Base-by-base conservation (phyloP, 257 asterid species). In the Plantago elongata region DNA sequence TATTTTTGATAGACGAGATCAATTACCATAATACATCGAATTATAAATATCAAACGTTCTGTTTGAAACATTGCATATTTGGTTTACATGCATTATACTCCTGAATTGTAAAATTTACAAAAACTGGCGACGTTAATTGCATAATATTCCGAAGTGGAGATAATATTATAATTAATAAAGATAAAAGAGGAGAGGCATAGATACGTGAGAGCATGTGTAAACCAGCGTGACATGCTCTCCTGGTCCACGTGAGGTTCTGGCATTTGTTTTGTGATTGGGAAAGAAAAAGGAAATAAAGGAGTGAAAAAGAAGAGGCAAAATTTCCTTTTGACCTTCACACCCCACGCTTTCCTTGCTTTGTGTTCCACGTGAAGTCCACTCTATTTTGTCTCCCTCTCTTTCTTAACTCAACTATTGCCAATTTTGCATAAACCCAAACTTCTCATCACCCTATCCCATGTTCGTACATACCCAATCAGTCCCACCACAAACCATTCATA, bases 311-410 rank as follows among this genome's bases (percentile, higher is more conserved):
- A 37, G 22, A 12, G 40, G 51, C 49, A 60, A 44, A 43, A 14
- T 58, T 67, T 57, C 47, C 34, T 34, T 56, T 56, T 49, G 10
- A 40, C 69, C 66, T 61, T 69, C 56, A 66, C 63, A 50, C 58
- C 50, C 57, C 68, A 73, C 62, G 74, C 68, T 62, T 62, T 54
- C 59, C 60, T 61, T 57, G 43, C 50, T 68, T 58, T 68, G 74
- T 60, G 57, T 70, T 79, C 80, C 89, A 84, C 89, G 93, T 84
- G 93, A 84, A 77, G 75, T 67, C 87, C 89, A 79, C 80, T 54
- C 80, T 67, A 69, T 34, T 37, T 0, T 79, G 81, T 76, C 78
- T 51, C 27, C 27, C 27, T 22, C 27, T 22, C 27, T 22, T 22
- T 22, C 2, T 22, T 22, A 22, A 22, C 27, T 22, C 27, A 22